These are phyloP conservation scores for Maudiozyma turicensis DNA, from an alignment of 805 yeast genomes.

Conservation along the genomic window DNA sequence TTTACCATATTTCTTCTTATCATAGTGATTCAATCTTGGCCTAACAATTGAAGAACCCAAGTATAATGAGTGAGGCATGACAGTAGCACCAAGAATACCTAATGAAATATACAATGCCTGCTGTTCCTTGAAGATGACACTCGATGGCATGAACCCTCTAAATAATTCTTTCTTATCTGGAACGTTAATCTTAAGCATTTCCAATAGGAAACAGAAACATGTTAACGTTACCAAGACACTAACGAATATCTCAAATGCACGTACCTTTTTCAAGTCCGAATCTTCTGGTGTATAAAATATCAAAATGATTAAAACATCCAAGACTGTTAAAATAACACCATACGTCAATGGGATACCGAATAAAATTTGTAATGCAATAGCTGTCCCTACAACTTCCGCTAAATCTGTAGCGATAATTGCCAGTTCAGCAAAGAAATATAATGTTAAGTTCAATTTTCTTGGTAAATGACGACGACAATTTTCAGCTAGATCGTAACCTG, in stretches of 20 bases:
- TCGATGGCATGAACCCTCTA: slow-evolving; percentile 63
- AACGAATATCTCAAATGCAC: slow-evolving; percentile 72
- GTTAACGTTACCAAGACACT: slow-evolving; percentile 61
- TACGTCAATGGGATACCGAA: slow-evolving; percentile 61
- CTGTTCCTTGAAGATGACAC: slow-evolving; percentile 47
- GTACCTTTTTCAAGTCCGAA: slow-evolving; percentile 63
- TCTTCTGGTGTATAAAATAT: slow-evolving; percentile 69
- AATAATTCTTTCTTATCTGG: slow-evolving; percentile 44
- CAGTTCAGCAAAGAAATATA: slow-evolving; percentile 68
- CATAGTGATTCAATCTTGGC: slow-evolving; percentile 71
- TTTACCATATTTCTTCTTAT: slow-evolving; percentile 42
- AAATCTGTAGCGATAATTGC: slow-evolving; percentile 89
- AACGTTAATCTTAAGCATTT: slow-evolving; percentile 50
- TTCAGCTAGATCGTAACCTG: slow-evolving; percentile 86
- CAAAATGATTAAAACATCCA: slow-evolving; percentile 71
- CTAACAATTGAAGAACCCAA: slow-evolving; percentile 83
- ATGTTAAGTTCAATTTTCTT: slow-evolving; percentile 41
- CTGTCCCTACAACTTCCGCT: slow-evolving; percentile 93
- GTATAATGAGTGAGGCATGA: slow-evolving; percentile 86
- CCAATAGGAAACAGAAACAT: slow-evolving; percentile 64
- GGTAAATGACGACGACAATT: slow-evolving; percentile 74
- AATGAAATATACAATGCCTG: slow-evolving; percentile 67
- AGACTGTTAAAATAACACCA: slow-evolving; percentile 72
- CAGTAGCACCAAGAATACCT: slow-evolving; percentile 88
- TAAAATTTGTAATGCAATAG: slow-evolving; percentile 70